A percentile compares a stretch with the other conserved stretches of the same genome.
These are phyloP conservation scores for Chrysosporium queenslandicum DNA, from an alignment of 2,329 filamentous ascomycete genomes.

Conservation along the genomic window DNA sequence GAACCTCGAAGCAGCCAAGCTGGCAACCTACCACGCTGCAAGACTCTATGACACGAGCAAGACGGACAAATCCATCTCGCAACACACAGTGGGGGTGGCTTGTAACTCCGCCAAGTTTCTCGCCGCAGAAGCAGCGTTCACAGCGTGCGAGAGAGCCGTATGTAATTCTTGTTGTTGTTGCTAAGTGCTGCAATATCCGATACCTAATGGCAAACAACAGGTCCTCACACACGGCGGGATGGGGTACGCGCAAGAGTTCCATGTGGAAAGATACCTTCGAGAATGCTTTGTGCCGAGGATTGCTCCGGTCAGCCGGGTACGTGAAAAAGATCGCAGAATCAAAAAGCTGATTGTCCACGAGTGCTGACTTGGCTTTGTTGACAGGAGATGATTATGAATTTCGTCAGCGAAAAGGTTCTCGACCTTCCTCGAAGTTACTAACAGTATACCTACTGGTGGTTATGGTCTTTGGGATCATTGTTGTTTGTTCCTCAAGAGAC, in stretches of 20 bases:
- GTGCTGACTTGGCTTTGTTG: too few species aligned
- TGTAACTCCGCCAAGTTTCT: conserved; percentile 50
- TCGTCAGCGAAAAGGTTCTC: conserved; percentile 37
- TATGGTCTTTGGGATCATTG: not conserved
- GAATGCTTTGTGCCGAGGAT: conserved; percentile 52
- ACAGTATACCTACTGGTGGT: not conserved
- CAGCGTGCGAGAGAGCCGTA: conserved; percentile 48
- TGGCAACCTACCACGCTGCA: conserved; percentile 53
- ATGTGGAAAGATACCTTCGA: conserved; percentile 51
- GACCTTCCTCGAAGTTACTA: conserved; percentile 37
- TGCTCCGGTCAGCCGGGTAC: conserved; percentile 44
- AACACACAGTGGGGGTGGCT: conserved; percentile 50
- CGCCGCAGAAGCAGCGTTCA: conserved; percentile 52
- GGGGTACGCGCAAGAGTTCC: conserved; percentile 54
- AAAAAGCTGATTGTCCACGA: too few species aligned
- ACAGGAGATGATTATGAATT: conserved; percentile 41
- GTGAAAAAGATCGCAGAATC: not conserved
- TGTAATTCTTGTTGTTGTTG: conserved; percentile 48
- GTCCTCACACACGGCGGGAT: conserved; percentile 49
- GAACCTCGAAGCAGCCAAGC: conserved; percentile 52
- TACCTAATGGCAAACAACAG: conserved; percentile 2
- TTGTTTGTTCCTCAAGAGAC: not conserved
- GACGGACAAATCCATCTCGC: conserved; percentile 43
- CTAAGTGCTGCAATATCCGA: not conserved
- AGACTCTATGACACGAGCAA: conserved; percentile 48